phyloP scores from a whole-genome alignment of 305 asterid species.

The Plantago rigida region DNA sequence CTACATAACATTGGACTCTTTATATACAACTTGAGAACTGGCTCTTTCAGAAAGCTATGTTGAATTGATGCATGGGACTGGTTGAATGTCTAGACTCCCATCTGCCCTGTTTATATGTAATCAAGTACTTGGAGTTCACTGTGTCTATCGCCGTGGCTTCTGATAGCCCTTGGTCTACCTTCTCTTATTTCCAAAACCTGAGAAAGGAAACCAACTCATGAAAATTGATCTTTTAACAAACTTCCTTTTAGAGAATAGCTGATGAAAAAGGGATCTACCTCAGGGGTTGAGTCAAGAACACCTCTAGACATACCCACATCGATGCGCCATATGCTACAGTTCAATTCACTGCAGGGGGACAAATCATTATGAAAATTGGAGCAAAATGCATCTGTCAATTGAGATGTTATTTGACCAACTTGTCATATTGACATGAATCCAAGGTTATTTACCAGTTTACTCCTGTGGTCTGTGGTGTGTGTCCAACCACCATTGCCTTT shows the following conservation, averaged over 20 bases:
- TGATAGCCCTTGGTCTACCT: constrained; percentile 59
- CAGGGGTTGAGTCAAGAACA: constrained; percentile 83
- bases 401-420: not conserved
- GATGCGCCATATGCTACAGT: constrained; percentile 73
- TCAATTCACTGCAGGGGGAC: constrained; percentile 52
- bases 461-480: constrained; percentile 83
- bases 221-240: not conserved
- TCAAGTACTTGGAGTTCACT: constrained; percentile 56
- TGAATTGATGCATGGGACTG: not conserved
- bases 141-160: constrained; percentile 45
- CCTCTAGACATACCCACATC: constrained; percentile 98
- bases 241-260: constrained; percentile 1
- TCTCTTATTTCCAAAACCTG: constrained; percentile 82
- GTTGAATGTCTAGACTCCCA: constrained; percentile 1
- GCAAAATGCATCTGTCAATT: constrained; percentile 13
- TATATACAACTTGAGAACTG: too few relatives aligned
- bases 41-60: too few relatives aligned
- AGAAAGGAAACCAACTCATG: constrained; percentile 11
- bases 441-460: constrained; percentile 60
- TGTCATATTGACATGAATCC: not conserved
- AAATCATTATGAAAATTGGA: constrained; percentile 17
- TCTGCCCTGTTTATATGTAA: constrained; percentile 34
- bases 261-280: constrained; percentile 40
- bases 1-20: too few relatives aligned
- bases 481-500: constrained; percentile 93